These are phyloP conservation scores for Bryoglossum gracile DNA, from an alignment of 495 filamentous ascomycete species.

Conservation along the genomic window DNA sequence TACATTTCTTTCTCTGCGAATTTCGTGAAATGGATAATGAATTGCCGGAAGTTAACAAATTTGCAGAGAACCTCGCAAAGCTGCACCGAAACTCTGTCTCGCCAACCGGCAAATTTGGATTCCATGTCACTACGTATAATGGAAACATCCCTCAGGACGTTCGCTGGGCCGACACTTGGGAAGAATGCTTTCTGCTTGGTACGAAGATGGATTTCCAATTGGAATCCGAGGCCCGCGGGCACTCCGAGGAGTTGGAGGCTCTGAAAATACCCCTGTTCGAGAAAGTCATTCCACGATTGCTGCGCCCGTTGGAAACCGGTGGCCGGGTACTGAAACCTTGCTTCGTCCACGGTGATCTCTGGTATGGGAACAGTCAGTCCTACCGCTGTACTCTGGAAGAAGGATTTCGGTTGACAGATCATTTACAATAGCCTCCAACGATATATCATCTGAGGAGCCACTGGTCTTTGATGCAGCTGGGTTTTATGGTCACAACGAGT, in stretches of 20 bases:
- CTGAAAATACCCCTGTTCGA: constrained; percentile 7
- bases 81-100: constrained; percentile 37
- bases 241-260: constrained; percentile 17
- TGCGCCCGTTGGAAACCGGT: constrained; percentile 25
- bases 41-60: constrained; percentile 33
- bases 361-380: constrained; percentile 36
- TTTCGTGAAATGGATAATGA: constrained; percentile 14
- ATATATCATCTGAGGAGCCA: no score
- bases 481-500: no score
- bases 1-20: constrained; percentile 22
- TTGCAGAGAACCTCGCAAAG: constrained; percentile 32
- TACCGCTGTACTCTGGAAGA: no score
- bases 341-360: constrained; percentile 33
- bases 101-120: constrained; percentile 46
- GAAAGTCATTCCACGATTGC: constrained; percentile 29
- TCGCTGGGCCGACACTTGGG: constrained; percentile 26
- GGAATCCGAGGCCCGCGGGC: constrained; percentile 19
- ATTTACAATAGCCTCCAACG: no score
- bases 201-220: constrained; percentile 16
- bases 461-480: no score
- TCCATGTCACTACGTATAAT: constrained; percentile 37
- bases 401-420: no score
- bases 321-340: constrained; percentile 28
- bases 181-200: constrained; percentile 21
- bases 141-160: neutral